A percentile compares a stretch with the other conserved stretches of the same genome.
Evolutionary conservation across 768 basidiomycete genomes (phyloP).

Genomic region (Tephrocybe sp.): DNA sequence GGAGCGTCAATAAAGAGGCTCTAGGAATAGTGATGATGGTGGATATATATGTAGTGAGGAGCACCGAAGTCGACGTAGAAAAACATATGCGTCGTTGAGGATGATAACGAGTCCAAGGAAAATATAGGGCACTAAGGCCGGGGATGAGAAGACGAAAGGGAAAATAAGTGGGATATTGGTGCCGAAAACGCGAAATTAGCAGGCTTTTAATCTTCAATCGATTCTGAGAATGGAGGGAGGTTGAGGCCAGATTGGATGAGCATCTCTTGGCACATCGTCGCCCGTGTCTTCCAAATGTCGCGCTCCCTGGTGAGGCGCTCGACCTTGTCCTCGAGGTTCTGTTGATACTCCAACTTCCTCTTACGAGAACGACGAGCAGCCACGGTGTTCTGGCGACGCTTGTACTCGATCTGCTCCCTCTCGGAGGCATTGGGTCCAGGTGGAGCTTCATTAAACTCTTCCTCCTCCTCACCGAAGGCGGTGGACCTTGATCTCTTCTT

Average conservation of each 20-base stretch:
- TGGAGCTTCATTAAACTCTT: slow-evolving; percentile 33
- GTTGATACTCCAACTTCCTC: slow-evolving; percentile 73
- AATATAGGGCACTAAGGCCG: neutral
- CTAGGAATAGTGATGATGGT: slow-evolving; percentile 27
- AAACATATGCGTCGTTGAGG: slow-evolving; percentile 20
- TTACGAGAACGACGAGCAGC: slow-evolving; percentile 76
- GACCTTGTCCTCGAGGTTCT: slow-evolving; percentile 53
- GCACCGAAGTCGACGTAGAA: slow-evolving; percentile 29
- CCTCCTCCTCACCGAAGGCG: slow-evolving; percentile 50
- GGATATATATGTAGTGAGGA: slow-evolving; percentile 21
- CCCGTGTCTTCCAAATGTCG: slow-evolving; percentile 56
- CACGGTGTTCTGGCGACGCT: slow-evolving; percentile 78
- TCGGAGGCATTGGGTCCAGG: slow-evolving; percentile 43
- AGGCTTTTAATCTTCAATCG: slow-evolving; percentile 26
- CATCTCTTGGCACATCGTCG: slow-evolving; percentile 40
- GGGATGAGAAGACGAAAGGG: neutral
- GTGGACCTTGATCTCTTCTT: slow-evolving; percentile 58
- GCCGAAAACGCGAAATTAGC: slow-evolving; percentile 13
- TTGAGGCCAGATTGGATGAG: slow-evolving; percentile 44
- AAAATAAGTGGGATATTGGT: slow-evolving; percentile 1
- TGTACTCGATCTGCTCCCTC: slow-evolving; percentile 69
- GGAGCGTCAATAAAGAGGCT: neutral
- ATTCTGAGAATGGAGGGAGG: slow-evolving; percentile 34
- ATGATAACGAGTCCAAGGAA: slow-evolving; percentile 17
- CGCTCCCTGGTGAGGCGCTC: slow-evolving; percentile 45